Base-by-base conservation (phyloP, 2,329 filamentous ascomycete species). In the Clonostachys byssicola region DNA sequence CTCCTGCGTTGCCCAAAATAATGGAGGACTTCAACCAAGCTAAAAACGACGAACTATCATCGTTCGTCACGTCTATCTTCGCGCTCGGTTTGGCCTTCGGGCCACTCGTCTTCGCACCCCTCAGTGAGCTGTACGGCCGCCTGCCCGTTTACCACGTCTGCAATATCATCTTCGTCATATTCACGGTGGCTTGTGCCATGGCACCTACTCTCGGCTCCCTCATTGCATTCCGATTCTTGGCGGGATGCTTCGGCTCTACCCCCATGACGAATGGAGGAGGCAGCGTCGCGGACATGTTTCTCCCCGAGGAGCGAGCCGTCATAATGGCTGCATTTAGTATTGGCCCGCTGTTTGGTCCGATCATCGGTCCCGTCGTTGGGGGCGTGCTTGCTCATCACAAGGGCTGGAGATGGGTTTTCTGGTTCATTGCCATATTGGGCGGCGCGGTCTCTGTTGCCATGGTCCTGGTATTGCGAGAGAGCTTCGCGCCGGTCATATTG, bases 261-360 rank as follows among this genome's bases (percentile, higher is more conserved):
- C 81, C 83, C 2, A 70, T 89, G 5, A 87, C 82, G 2, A 85
- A 83, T 55, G 85, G 81, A 0, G 82, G 81, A 12, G 84, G 84
- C 6, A 82, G 86, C 1, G 62, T 88, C 12, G 78, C 77, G 13
- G 85, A 88, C 63, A 74, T 88, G 40, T 86, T 76, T 76, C 66
- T 73, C 0, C 69, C 82, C 0, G 73, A 78, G 38, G 62, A 83
- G 51, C 72, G 85, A 44, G 85, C 82, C 4, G 76, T 76, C 9
- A 84, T 83, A 2, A 81, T 87, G 63, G 78, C 84, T 1, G 73
- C 77, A 2, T 88, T 85, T 61, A 78, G 80, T 1, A 73, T 85
- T 66, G 77, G 81, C 0, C 80, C 85, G 0, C 71, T 85, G 3
- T 70, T 78, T 2, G 81, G 81, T 0, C 80, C 81, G 0, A 70